A percentile compares a stretch with the other conserved stretches of the same genome.
phyloP scores from a whole-genome alignment of 176 grass and related monocot genomes.

The Musa acuminata region DNA sequence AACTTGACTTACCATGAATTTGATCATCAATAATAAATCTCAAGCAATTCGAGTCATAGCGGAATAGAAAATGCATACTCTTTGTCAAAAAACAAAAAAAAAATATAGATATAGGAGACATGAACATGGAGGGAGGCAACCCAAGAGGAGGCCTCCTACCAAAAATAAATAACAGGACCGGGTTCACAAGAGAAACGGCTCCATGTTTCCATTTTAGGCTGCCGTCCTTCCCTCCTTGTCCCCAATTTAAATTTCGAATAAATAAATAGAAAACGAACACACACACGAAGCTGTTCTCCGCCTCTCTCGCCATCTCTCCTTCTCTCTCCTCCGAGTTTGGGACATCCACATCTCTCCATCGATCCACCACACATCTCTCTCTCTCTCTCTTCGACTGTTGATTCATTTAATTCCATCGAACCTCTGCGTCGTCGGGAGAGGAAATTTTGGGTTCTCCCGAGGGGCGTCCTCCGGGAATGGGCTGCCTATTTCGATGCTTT shows the following conservation, averaged over 20 bases:
- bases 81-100: too few relatives aligned
- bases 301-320: neutral
- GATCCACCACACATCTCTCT: neutral
- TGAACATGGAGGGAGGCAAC: too few relatives aligned
- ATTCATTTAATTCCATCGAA: neutral
- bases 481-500: constrained; percentile 75
- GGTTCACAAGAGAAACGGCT: too few relatives aligned
- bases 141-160: too few relatives aligned
- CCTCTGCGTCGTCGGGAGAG: neutral
- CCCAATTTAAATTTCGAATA: constrained; percentile 93
- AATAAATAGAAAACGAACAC: neutral
- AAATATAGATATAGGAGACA: too few relatives aligned
- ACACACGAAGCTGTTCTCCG: constrained; percentile 4
- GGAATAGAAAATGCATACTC: too few relatives aligned
- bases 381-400: neutral
- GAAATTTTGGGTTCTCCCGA: neutral
- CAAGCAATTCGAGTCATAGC: too few relatives aligned
- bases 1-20: too few relatives aligned
- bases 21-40: too few relatives aligned
- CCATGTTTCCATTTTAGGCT: neutral
- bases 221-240: constrained; percentile 9
- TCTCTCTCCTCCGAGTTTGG: constrained; percentile 10
- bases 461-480: constrained; percentile 27
- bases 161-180: too few relatives aligned
- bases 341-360: neutral